These are phyloP conservation scores for Hordeum marinum DNA, from an alignment of 176 grass and related monocot species.

Conservation along the genomic window DNA sequence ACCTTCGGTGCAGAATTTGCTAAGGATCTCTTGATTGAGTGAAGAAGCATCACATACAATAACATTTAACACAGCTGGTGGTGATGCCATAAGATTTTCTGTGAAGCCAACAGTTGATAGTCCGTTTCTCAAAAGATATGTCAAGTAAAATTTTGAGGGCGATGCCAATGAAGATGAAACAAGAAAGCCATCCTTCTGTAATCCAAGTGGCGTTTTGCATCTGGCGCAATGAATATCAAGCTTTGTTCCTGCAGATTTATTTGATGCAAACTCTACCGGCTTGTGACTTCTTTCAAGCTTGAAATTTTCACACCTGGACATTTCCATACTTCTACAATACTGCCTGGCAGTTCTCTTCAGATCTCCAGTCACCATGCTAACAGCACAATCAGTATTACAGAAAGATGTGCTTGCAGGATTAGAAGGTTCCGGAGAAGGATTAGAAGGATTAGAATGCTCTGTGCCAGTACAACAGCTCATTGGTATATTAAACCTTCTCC, in stretches of 20 bases:
- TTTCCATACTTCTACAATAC: slow-evolving; percentile 14
- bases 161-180: slow-evolving; percentile 41
- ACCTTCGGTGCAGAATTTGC: slow-evolving; percentile 12
- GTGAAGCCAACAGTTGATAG: background rate
- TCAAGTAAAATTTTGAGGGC: slow-evolving; percentile 59
- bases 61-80: slow-evolving; percentile 29
- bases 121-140: slow-evolving; percentile 51
- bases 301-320: slow-evolving; percentile 37
- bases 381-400: slow-evolving; percentile 12
- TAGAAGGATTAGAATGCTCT: slow-evolving; percentile 26
- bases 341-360: slow-evolving; percentile 14
- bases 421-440: slow-evolving; percentile 24
- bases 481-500: slow-evolving; percentile 47
- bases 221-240: slow-evolving; percentile 50
- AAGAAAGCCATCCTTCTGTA: slow-evolving; percentile 48
- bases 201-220: slow-evolving; percentile 65
- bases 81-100: slow-evolving; percentile 13
- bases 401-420: slow-evolving; percentile 34
- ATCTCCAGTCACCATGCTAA: slow-evolving; percentile 9
- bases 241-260: slow-evolving; percentile 15
- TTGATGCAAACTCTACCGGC: slow-evolving; percentile 22
- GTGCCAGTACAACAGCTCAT: slow-evolving; percentile 29
- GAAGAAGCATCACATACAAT: slow-evolving; percentile 54
- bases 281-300: slow-evolving; percentile 19
- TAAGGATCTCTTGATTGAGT: slow-evolving; percentile 48